These are phyloP conservation scores for Tetracladium marchalianum DNA, from an alignment of 495 filamentous ascomycete genomes.

Conservation along the genomic window DNA sequence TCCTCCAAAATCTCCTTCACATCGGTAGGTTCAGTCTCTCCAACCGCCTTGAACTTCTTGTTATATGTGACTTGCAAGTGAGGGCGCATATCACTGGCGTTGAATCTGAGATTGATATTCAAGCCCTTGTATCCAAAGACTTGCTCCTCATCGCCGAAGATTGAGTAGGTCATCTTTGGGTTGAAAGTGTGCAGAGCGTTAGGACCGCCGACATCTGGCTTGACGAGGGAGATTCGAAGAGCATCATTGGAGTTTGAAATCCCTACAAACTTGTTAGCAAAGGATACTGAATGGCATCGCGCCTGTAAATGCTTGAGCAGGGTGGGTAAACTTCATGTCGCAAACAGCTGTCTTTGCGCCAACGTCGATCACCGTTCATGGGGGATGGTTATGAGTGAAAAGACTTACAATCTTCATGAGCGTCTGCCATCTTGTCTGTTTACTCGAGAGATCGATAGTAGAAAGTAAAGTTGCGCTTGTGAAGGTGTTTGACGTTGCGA, in stretches of 20 bases:
- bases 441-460: background rate
- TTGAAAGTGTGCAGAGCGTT: constrained; percentile 59
- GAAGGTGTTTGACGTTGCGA: background rate
- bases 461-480: background rate
- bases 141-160: constrained; percentile 83
- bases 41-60: constrained; percentile 64
- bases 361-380: background rate
- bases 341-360: constrained; percentile 10
- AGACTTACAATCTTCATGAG: constrained; percentile 16
- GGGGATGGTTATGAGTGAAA: background rate
- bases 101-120: constrained; percentile 65
- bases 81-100: constrained; percentile 72
- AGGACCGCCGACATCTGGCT: constrained; percentile 41
- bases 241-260: constrained; percentile 66
- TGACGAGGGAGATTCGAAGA: constrained; percentile 57
- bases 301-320: background rate
- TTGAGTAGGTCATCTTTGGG: constrained; percentile 79
- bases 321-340: background rate
- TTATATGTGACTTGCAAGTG: constrained; percentile 60
- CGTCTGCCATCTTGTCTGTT: constrained; percentile 13
- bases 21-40: constrained; percentile 59
- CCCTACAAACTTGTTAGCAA: constrained; percentile 41
- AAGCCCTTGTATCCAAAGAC: constrained; percentile 86
- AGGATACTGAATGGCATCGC: background rate
- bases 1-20: constrained; percentile 53